These are phyloP conservation scores for Plasmodium malariae DNA, from an alignment of 169 alveolate species.

Conservation along the genomic window DNA sequence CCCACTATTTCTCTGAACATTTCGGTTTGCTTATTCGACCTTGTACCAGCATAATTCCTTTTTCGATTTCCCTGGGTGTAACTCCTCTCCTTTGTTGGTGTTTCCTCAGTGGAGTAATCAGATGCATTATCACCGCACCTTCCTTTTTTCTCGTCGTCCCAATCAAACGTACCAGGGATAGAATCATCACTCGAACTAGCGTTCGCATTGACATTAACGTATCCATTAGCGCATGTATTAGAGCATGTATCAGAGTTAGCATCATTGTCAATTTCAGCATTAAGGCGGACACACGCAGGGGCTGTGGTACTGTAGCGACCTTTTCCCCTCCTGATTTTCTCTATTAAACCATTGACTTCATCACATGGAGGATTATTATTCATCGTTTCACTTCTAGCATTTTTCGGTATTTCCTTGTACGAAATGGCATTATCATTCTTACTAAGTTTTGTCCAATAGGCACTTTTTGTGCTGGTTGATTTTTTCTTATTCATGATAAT, in stretches of 20 bases:
- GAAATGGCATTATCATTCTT: too few species aligned
- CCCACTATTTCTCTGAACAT: background rate
- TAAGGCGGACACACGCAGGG: background rate
- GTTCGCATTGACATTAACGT: too few species aligned
- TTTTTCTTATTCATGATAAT: background rate
- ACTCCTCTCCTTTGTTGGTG: background rate
- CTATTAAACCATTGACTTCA: background rate
- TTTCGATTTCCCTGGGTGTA: background rate
- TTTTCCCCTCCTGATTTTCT: background rate
- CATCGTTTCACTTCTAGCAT: background rate
- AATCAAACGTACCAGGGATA: too few species aligned
- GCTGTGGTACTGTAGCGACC: background rate
- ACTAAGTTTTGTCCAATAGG: too few species aligned
- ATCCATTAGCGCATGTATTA: too few species aligned
- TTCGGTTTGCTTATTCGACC: background rate
- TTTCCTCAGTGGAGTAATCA: too few species aligned
- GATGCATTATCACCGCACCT: too few species aligned
- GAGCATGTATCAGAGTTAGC: too few species aligned
- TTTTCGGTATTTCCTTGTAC: too few species aligned
- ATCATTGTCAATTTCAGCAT: background rate
- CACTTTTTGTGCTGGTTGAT: too few species aligned
- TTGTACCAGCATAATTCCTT: slow-evolving; percentile 1
- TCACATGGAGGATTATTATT: slow-evolving; percentile 17
- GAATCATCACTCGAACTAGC: too few species aligned
- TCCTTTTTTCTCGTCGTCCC: too few species aligned